Conservation (phyloP, 2,329 filamentous ascomycete genomes). For the Pestalotiopsis sp. region DNA sequence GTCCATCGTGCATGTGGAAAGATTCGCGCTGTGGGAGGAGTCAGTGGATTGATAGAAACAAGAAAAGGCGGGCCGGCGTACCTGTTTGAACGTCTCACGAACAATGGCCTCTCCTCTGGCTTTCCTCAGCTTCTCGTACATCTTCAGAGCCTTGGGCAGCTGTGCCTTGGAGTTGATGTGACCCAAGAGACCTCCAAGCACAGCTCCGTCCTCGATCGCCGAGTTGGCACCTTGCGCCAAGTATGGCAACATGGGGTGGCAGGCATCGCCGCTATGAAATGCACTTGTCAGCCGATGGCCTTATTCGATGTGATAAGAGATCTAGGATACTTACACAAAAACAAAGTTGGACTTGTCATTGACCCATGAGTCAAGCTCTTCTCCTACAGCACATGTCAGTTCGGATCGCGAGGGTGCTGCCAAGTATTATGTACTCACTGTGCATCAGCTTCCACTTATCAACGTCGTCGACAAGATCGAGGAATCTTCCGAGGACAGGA, state of each 20-base stretch:
- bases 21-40: constrained; percentile 41
- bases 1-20: constrained; percentile 56
- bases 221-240: constrained; percentile 69
- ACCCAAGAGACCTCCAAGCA: constrained; percentile 60
- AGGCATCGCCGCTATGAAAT: constrained; percentile 53
- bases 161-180: constrained; percentile 47
- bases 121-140: constrained; percentile 51
- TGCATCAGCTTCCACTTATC: constrained; percentile 72
- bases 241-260: constrained; percentile 66
- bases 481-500: constrained; percentile 49
- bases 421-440: constrained; percentile 27
- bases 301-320: background rate
- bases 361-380: constrained; percentile 56
- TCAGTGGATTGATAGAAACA: background rate
- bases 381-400: constrained; percentile 28
- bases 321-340: constrained; percentile 37
- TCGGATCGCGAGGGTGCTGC: constrained; percentile 11
- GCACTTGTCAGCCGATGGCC: constrained; percentile 19
- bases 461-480: constrained; percentile 55
- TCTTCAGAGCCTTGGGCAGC: constrained; percentile 42
- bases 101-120: constrained; percentile 55
- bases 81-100: constrained; percentile 60
- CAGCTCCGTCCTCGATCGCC: constrained; percentile 68
- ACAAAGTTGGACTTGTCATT: constrained; percentile 53
- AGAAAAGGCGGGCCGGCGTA: constrained; percentile 9